Conservation (phyloP, 2,329 filamentous ascomycete species). For the Aphanocladium album region DNA sequence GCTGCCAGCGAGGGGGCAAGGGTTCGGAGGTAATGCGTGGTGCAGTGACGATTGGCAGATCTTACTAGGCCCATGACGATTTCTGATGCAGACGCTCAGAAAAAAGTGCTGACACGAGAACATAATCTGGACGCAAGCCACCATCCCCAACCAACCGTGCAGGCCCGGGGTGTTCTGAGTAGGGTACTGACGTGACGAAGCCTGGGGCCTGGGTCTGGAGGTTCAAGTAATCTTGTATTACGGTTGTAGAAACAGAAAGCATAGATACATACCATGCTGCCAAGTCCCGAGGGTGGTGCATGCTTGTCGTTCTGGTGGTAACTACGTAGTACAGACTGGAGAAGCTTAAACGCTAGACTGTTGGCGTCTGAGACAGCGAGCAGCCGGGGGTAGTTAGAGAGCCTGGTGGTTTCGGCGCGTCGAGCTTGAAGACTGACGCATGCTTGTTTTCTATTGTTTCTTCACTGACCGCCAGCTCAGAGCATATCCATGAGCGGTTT, state of each 20-base stretch:
- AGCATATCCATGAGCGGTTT: no score
- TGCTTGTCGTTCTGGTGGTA: not conserved
- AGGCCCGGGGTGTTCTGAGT: no score
- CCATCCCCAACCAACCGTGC: not conserved
- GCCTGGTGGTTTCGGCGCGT: not conserved
- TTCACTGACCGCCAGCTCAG: not conserved
- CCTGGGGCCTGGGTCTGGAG: not conserved
- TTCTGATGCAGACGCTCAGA: slow-evolving; percentile 4
- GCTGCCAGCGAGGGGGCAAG: not conserved
- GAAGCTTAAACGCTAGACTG: slow-evolving; percentile 4
- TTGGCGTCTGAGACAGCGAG: slow-evolving; percentile 2
- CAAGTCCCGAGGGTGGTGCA: not conserved
- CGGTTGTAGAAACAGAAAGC: no score
- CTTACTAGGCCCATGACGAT: not conserved
- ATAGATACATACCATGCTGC: not conserved
- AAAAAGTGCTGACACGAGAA: slow-evolving; percentile 7
- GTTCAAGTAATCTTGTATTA: not conserved
- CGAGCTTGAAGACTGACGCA: not conserved
- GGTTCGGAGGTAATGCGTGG: not conserved
- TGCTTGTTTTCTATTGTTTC: not conserved
- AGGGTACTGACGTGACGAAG: no score
- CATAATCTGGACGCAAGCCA: not conserved
- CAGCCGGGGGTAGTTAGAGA: not conserved
- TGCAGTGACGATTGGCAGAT: slow-evolving; percentile 7
- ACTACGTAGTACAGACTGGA: not conserved